Evolutionary conservation across 768 basidiomycete species (phyloP).

Genomic region (Amanita exitialis): DNA sequence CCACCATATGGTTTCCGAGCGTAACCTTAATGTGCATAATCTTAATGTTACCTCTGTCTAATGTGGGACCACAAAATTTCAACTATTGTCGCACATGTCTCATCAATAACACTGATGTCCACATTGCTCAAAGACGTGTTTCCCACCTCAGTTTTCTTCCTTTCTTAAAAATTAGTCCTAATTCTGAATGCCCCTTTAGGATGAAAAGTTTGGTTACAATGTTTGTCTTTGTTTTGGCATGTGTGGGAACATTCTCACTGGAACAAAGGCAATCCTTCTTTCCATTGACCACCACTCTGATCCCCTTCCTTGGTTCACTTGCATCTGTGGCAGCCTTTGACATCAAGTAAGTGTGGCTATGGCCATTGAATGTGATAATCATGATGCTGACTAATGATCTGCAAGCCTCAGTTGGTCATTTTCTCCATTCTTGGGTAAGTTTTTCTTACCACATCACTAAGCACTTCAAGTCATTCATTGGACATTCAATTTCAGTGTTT

Average conservation of each 20-base stretch:
- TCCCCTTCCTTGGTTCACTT: background rate
- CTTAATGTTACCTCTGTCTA: too few species aligned
- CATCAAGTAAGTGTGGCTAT: background rate
- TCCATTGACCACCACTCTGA: background rate
- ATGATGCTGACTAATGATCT: background rate
- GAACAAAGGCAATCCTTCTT: background rate
- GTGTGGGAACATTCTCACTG: background rate
- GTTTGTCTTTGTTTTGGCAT: background rate
- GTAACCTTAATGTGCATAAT: too few species aligned
- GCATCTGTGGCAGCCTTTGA: background rate
- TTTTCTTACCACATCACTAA: background rate
- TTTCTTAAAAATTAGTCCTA: too few species aligned
- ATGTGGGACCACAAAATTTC: too few species aligned
- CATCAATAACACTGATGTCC: too few species aligned
- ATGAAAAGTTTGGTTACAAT: background rate
- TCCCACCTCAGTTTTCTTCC: too few species aligned
- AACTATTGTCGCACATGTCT: too few species aligned
- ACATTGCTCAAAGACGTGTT: too few species aligned
- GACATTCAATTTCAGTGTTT: background rate
- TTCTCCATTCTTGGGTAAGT: background rate
- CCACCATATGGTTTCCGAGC: background rate
- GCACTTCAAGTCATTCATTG: background rate
- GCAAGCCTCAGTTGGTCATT: background rate
- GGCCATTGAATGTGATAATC: background rate
- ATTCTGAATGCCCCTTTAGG: too few species aligned